phyloP scores from a whole-genome alignment of 2,329 filamentous ascomycete species.

The Cadophora sp. region DNA sequence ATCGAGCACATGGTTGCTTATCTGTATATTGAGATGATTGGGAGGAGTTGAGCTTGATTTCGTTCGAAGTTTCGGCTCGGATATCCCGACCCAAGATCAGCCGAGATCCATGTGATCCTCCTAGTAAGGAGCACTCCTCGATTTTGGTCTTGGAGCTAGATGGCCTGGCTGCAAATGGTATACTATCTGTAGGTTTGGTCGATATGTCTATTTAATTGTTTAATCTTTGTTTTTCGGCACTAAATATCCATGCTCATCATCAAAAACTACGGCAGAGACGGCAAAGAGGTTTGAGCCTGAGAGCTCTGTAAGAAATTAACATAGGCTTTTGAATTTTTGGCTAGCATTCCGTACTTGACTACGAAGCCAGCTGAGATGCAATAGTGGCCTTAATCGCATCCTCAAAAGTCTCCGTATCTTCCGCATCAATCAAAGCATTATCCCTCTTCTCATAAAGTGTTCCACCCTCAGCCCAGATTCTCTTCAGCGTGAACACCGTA shows the following conservation, averaged over 20 bases:
- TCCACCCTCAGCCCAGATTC: constrained; percentile 77
- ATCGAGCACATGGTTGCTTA: not conserved
- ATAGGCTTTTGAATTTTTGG: not conserved
- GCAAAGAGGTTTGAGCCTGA: too few species aligned
- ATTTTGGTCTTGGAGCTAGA: not conserved
- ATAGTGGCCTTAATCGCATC: constrained; percentile 50
- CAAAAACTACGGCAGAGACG: too few species aligned
- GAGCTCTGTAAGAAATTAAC: too few species aligned
- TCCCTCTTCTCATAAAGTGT: constrained; percentile 74
- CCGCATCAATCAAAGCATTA: constrained; percentile 63
- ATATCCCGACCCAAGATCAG: not conserved
- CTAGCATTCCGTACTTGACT: not conserved
- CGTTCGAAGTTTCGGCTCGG: not conserved
- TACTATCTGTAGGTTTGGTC: too few species aligned
- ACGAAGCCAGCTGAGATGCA: constrained; percentile 18
- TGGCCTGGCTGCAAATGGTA: too few species aligned
- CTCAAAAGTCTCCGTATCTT: constrained; percentile 59
- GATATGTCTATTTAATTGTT: not conserved
- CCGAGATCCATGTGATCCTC: not conserved
- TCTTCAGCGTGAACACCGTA: constrained; percentile 63
- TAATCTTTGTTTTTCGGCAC: too few species aligned
- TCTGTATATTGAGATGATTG: too few species aligned
- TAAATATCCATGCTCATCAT: too few species aligned
- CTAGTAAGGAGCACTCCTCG: not conserved
- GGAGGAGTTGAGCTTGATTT: too few species aligned